Evolutionary conservation across 768 basidiomycete genomes (phyloP).

Genomic region (Antrodiella citrinella): DNA sequence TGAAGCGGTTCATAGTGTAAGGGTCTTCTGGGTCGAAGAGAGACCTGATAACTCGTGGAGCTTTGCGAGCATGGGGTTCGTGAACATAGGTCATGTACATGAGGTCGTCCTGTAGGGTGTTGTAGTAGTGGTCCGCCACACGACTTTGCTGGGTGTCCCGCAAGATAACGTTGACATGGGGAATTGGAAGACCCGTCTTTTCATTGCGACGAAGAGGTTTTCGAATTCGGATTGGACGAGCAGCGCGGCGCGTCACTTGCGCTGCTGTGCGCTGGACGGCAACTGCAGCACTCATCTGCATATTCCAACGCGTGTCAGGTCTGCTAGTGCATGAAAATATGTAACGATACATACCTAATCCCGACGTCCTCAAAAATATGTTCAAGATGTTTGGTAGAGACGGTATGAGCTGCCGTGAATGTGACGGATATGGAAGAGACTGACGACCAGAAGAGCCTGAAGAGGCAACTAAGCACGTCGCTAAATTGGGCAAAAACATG

Average conservation of each 20-base stretch:
- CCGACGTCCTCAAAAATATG: too few species aligned
- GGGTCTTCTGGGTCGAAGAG: conserved; percentile 73
- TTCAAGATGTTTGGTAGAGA: too few species aligned
- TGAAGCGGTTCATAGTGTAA: conserved; percentile 71
- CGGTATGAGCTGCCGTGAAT: too few species aligned
- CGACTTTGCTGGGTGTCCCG: conserved; percentile 69
- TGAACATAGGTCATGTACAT: conserved; percentile 95
- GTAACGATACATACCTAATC: too few species aligned
- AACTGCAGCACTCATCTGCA: not conserved
- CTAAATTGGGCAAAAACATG: not conserved
- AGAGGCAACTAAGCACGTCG: not conserved
- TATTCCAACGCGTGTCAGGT: not conserved
- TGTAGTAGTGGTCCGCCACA: conserved; percentile 76
- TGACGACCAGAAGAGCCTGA: too few species aligned
- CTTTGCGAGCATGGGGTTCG: conserved; percentile 43
- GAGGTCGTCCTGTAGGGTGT: conserved; percentile 75
- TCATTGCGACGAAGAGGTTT: conserved; percentile 37
- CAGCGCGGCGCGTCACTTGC: not conserved
- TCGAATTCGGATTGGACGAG: not conserved
- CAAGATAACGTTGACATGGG: conserved; percentile 56
- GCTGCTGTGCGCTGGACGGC: not conserved
- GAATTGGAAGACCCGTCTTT: conserved; percentile 55
- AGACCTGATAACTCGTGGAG: conserved; percentile 51
- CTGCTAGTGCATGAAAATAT: too few species aligned
- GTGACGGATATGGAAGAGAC: too few species aligned